Conservation (phyloP, 345 rosid genomes). For the Citrus medica region DNA sequence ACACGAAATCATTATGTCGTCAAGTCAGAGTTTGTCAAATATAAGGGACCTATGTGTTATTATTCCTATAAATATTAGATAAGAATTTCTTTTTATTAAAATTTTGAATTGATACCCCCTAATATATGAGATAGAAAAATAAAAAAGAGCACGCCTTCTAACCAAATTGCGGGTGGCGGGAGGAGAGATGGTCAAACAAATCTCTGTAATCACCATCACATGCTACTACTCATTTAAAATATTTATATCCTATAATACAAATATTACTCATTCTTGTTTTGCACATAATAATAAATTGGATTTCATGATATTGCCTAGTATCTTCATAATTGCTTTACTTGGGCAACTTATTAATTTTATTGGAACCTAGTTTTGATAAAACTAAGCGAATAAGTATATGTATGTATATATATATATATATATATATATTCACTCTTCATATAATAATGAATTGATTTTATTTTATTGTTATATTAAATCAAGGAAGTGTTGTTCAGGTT, state of each 20-base stretch:
- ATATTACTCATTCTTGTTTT: background rate
- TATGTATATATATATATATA: too few species aligned
- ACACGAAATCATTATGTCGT: background rate
- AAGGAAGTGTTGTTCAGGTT: background rate
- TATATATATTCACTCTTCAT: background rate
- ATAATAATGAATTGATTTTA: too few species aligned
- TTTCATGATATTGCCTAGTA: background rate
- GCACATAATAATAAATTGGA: background rate
- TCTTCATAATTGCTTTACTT: background rate
- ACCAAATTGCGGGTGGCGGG: background rate
- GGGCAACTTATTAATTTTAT: background rate
- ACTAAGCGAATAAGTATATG: background rate
- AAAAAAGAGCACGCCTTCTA: background rate
- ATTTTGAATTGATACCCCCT: too few species aligned
- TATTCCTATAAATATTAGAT: background rate
- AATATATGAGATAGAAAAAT: too few species aligned
- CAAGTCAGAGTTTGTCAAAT: too few species aligned
- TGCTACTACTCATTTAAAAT: background rate
- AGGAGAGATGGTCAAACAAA: background rate
- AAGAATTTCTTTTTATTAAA: background rate
- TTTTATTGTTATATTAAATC: too few species aligned
- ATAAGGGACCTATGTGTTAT: background rate
- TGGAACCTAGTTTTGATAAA: background rate
- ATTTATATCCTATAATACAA: too few species aligned
- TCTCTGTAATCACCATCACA: background rate